Base-by-base conservation (phyloP, 106 monocot species). In the Apostasia shenzhenica region DNA sequence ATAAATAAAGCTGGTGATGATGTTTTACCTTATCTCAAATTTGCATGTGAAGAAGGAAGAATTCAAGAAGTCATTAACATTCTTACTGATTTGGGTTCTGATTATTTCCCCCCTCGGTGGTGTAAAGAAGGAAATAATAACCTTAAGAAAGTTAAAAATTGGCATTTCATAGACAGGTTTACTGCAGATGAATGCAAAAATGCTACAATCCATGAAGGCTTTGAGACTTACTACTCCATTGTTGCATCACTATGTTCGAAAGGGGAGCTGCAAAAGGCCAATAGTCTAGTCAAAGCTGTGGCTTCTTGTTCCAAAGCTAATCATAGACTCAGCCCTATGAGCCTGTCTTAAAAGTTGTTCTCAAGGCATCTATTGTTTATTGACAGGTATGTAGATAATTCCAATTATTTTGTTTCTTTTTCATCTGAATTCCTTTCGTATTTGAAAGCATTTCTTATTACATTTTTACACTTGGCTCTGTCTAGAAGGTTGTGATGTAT, bases 181-280 rank as follows among this genome's bases (percentile, higher is more conserved):
- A 57, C 66, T 73, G 63, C 44, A 48, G 59, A 10, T 48, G 59
- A 12, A 68, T 41, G 45, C 44, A 8, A 8, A 9, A 46, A 37
- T 55, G 66, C 59, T 7, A 41, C 52, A 37, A 42, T 48, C 2
- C 38, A 12, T 26, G 68, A 72, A 68, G 57, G 92, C 70, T 92
- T 93, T 75, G 81, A 90, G 37, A 51, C 77, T 48, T 92, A 76
- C 61, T 93, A 90, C 77, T 75, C 81, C 37, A 59, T 87, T 11
- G 77, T 99, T 71, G 75, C 81, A 41, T 83, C 86, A 48, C 79
- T 92, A 12, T 99, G 92, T 83, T 85, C 79, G 42, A 82, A 83
- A 68, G 92, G 92, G 43, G 87, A 99, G 44, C 55, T 90, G 52
- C 65, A 83, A 57, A 83, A 85, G 50, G 92, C 92, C 55, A 83